Percentiles rank a stretch among this genome's conserved stretches.
phyloP scores from a whole-genome alignment of 2,329 filamentous ascomycete species.

The Clarireedia paspali region DNA sequence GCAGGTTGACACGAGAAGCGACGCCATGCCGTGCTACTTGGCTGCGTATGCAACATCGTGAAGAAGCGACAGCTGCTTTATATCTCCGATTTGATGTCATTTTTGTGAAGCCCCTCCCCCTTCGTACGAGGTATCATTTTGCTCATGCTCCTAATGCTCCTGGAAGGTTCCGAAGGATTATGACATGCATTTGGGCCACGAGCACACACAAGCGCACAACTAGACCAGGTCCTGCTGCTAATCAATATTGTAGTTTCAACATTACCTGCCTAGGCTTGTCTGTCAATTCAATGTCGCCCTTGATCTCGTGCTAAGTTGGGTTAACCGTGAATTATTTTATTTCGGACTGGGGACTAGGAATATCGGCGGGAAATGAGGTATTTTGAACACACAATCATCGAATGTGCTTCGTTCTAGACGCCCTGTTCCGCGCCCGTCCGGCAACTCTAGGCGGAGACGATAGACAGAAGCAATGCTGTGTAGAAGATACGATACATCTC shows the following conservation, averaged over 20 bases:
- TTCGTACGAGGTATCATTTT: not conserved
- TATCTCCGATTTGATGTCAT: conserved; percentile 7
- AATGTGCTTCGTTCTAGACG: too few species aligned
- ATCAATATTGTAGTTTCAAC: not conserved
- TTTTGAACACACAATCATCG: too few species aligned
- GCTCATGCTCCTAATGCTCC: not conserved
- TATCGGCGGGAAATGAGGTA: too few species aligned
- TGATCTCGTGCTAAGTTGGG: too few species aligned
- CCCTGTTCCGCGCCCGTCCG: too few species aligned
- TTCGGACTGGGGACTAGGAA: too few species aligned
- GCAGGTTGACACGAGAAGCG: too few species aligned
- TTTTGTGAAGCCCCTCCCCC: not conserved
- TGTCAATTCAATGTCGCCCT: too few species aligned
- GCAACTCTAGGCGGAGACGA: too few species aligned
- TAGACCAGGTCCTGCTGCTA: not conserved
- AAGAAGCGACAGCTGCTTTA: not conserved
- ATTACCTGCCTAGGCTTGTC: not conserved
- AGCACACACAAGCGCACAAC: not conserved
- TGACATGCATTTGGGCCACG: not conserved
- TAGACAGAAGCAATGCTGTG: too few species aligned
- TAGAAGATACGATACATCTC: too few species aligned
- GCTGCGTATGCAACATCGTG: not conserved
- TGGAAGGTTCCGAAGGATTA: not conserved
- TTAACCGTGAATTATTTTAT: too few species aligned
- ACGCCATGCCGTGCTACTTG: not conserved